phyloP scores from a whole-genome alignment of 1,284 basidiomycete species.

The Tilletia caries region DNA sequence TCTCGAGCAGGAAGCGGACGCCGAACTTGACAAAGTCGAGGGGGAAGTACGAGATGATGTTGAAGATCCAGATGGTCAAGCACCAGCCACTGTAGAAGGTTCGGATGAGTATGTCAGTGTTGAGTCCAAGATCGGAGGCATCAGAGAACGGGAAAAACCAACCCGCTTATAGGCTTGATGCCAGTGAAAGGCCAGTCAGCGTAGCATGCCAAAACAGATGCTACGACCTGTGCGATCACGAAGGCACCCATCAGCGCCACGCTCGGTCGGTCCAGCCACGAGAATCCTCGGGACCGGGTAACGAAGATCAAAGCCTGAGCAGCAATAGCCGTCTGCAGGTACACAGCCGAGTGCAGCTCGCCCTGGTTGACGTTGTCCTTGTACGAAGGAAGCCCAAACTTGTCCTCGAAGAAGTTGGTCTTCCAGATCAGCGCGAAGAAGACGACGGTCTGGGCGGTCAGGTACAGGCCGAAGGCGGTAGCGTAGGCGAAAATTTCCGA shows the following conservation, averaged over 20 bases:
- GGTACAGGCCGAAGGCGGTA: constrained; percentile 87
- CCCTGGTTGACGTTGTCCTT: constrained; percentile 55
- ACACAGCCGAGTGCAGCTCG: constrained; percentile 65
- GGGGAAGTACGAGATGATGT: constrained; percentile 90
- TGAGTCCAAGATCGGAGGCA: background rate
- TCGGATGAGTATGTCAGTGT: background rate
- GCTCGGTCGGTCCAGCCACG: constrained; percentile 96
- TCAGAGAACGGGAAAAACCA: no score
- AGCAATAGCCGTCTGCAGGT: constrained; percentile 93
- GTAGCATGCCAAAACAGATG: constrained; percentile 90
- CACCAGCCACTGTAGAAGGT: constrained; percentile 68
- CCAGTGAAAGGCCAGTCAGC: constrained; percentile 60
- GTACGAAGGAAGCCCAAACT: constrained; percentile 67
- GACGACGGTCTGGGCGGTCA: constrained; percentile 79
- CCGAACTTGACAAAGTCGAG: constrained; percentile 93
- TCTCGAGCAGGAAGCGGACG: constrained; percentile 87
- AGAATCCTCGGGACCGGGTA: constrained; percentile 92
- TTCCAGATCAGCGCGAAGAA: constrained; percentile 71
- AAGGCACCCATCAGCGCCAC: constrained; percentile 83
- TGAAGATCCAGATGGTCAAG: constrained; percentile 76
- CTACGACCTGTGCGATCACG: constrained; percentile 85
- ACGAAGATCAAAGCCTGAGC: constrained; percentile 96
- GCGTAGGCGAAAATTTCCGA: constrained; percentile 94
- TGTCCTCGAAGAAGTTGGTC: constrained; percentile 83
- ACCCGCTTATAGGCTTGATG: constrained; percentile 33